Conservation (phyloP, 1,139 yeast species). For the Zygosaccharomyces sapae region DNA sequence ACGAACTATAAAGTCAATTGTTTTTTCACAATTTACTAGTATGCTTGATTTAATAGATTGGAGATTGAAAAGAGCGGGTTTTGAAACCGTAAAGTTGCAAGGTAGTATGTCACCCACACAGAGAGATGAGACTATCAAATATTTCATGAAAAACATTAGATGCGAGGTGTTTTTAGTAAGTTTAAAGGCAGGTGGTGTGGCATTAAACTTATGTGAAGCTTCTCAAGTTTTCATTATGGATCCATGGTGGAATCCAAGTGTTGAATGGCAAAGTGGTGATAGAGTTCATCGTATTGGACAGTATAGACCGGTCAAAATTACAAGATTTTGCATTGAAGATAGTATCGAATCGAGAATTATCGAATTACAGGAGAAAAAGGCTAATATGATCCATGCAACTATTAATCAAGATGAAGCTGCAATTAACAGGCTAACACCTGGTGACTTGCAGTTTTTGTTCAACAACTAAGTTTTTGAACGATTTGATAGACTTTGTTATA, state of each 20-base stretch:
- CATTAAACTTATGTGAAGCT: conserved; percentile 91
- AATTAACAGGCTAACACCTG: conserved; percentile 79
- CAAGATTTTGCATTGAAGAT: conserved; percentile 89
- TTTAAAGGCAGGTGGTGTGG: conserved; percentile 97
- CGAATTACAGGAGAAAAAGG: conserved; percentile 93
- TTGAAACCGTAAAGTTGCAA: conserved; percentile 84
- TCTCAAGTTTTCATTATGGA: conserved; percentile 92
- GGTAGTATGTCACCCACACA: conserved; percentile 97
- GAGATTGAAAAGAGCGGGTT: conserved; percentile 91
- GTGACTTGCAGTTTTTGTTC: conserved; percentile 89
- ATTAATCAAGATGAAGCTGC: conserved; percentile 91
- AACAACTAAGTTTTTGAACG: conserved; percentile 46
- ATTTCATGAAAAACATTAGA: conserved; percentile 85
- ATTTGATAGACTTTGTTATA: conserved; percentile 1
- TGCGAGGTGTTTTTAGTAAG: conserved; percentile 94
- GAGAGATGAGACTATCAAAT: conserved; percentile 82
- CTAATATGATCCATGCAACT: conserved; percentile 96
- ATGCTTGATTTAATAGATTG: conserved; percentile 95
- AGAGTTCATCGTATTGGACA: conserved; percentile 98
- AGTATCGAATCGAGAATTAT: conserved; percentile 94
- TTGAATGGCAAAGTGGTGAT: conserved; percentile 97
- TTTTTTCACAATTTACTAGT: conserved; percentile 92
- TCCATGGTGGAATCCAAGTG: conserved; percentile 99
- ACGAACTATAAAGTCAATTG: conserved; percentile 89
- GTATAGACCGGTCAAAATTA: conserved; percentile 85